Evolutionary conservation across 1,139 yeast species (phyloP), one percentile per base, ranked within the genome.

Genomic region (Saccharomyces hybrid): DNA sequence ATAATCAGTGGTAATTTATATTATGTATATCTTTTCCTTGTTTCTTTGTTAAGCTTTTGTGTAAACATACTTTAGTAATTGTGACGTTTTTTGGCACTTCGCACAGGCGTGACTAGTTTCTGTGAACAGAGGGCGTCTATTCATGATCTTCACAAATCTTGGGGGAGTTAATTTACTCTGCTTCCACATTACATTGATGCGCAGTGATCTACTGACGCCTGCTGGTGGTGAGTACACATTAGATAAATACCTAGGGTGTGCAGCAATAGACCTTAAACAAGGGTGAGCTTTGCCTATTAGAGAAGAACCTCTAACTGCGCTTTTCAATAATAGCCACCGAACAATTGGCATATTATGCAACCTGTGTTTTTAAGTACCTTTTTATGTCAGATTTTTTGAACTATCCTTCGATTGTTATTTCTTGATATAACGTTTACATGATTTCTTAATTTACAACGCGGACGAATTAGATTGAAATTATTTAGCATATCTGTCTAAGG

Each of bases 21-120:
- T 16, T 25, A 23, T n/a, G 25, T 42, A 11, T 27, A 29, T 13
- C 3, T 13, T 27, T 48, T 54, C 55, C 62, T 47, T 57, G 57
- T 60, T 42, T 53, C 52, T 49, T 16, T n/a, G 42, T 23, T 31
- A 52, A 34, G n/a, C 16, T 46, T 38, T 54, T 46, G 44, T 38
- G 44, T 16, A 38, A 38, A 38, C 44, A 38, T 38, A 38, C 44
- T 38, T 38, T 38, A 38, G 23, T 19, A 19, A 38, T 38, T 16
- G 44, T 28, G 53, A 27, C n/a, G 29, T 42, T 31, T 54, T 57
- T 26, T 57, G 52, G 44, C 63, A 60, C 52, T 60, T 60, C 19
- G 49, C 58, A 54, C 62, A 60, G 16, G 55, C 42, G 25, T 52
- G 56, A 11, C 32, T 42, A 5, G 63, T 57, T 9, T 48, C 51